Percentiles rank a stretch among this genome's conserved stretches.
Evolutionary conservation across 2,329 filamentous ascomycete genomes (phyloP).

Genomic region (Lachnum nothofagi): DNA sequence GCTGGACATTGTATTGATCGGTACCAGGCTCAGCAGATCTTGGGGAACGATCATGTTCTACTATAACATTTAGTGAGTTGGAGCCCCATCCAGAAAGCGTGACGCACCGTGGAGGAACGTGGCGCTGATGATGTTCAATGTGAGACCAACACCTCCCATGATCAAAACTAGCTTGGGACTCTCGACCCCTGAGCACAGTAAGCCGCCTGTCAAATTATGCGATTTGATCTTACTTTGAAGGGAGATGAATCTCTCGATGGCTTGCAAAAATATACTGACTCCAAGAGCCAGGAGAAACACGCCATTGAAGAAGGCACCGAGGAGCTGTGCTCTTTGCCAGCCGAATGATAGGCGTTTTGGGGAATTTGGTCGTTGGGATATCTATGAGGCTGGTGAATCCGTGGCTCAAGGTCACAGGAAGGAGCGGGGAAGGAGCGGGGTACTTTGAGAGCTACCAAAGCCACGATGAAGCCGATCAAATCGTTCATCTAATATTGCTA

Average conservation of each 20-base stretch:
- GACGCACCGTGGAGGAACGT: constrained; percentile 58
- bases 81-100: not conserved
- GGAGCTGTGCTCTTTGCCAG: constrained; percentile 68
- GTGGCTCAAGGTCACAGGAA: not conserved
- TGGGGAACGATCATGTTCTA: constrained; percentile 23
- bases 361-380: constrained; percentile 51
- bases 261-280: constrained; percentile 67
- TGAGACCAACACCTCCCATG: constrained; percentile 62
- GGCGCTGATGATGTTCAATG: constrained; percentile 62
- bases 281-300: constrained; percentile 68
- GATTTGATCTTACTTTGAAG: constrained; percentile 42
- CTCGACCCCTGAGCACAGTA: constrained; percentile 47
- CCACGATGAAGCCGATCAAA: constrained; percentile 63
- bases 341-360: constrained; percentile 63
- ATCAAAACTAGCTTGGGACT: constrained; percentile 63
- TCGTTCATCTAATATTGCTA: constrained; percentile 66
- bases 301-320: constrained; percentile 78
- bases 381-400: constrained; percentile 34
- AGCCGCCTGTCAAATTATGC: not conserved
- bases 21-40: not conserved
- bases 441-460: constrained; percentile 59
- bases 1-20: not conserved
- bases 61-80: constrained; percentile 70
- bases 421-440: constrained; percentile 26
- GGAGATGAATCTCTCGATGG: constrained; percentile 63